Percentiles rank a stretch among this genome's conserved stretches.
Evolutionary conservation across 805 yeast species (phyloP).

Genomic region (Saturnispora besseyi): DNA sequence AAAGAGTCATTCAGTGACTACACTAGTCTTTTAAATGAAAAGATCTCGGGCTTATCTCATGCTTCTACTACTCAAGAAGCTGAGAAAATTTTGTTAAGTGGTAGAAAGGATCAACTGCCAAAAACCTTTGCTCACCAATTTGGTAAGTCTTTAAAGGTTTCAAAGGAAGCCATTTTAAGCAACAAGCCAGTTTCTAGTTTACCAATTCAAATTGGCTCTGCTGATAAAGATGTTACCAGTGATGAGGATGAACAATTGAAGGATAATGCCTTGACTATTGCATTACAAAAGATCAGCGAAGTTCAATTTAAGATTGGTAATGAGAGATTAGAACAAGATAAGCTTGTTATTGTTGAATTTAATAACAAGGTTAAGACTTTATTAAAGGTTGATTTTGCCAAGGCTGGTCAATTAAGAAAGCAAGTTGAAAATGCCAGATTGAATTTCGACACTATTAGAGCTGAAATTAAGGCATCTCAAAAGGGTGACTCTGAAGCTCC

Average conservation of each 20-base stretch:
- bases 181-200: constrained; percentile 10
- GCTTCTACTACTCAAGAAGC: constrained; percentile 63
- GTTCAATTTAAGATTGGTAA: constrained; percentile 55
- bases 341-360: constrained; percentile 48
- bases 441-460: constrained; percentile 60
- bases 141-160: constrained; percentile 44
- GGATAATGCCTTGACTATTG: constrained; percentile 39
- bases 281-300: constrained; percentile 46
- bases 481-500: constrained; percentile 31
- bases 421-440: constrained; percentile 63
- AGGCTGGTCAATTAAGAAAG: constrained; percentile 52
- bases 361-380: constrained; percentile 45
- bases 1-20: constrained; percentile 58
- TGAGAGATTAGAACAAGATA: constrained; percentile 64
- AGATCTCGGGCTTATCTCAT: constrained; percentile 49
- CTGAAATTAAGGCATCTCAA: constrained; percentile 38
- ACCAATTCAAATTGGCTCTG: constrained; percentile 5
- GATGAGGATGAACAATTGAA: constrained; percentile 4
- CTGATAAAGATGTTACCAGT: not conserved
- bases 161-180: constrained; percentile 34
- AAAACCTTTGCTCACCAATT: constrained; percentile 70
- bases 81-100: constrained; percentile 41
- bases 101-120: constrained; percentile 36
- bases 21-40: constrained; percentile 46
- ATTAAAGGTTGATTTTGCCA: constrained; percentile 50